These are phyloP conservation scores for Pichia nakasei DNA, from an alignment of 805 yeast genomes.

Conservation along the genomic window DNA sequence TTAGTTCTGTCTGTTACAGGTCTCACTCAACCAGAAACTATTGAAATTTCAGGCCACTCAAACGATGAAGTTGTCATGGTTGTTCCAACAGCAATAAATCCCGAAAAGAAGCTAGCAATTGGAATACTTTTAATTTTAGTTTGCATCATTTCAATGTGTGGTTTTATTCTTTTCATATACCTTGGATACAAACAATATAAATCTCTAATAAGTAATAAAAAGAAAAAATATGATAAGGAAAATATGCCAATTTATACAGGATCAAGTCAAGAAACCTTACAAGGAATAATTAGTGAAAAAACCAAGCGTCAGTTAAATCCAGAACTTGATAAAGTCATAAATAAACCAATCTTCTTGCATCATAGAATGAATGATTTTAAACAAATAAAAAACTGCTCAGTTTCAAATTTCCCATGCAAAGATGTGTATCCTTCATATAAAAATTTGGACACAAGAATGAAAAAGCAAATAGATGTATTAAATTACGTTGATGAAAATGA, in stretches of 20 bases:
- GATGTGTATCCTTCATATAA: neutral
- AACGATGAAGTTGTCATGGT: conserved; percentile 1
- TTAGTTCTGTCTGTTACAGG: neutral
- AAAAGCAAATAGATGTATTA: neutral
- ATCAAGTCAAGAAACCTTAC: neutral
- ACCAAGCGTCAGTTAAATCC: too few species aligned
- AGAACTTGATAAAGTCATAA: neutral
- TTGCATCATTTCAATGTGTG: neutral
- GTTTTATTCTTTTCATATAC: conserved; percentile 1
- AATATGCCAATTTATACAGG: neutral
- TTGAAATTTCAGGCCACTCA: neutral
- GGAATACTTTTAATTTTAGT: conserved; percentile 1
- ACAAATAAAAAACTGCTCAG: neutral
- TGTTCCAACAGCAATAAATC: neutral
- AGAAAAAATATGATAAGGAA: neutral
- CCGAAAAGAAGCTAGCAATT: neutral
- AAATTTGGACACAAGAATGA: neutral
- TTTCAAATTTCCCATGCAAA: neutral
- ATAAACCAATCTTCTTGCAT: neutral
- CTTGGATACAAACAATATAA: conserved; percentile 1
- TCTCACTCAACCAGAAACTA: neutral
- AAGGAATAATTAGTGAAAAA: neutral
- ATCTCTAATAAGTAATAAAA: neutral
- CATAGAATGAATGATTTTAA: neutral
- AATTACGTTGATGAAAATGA: neutral